Conservation (phyloP, 768 basidiomycete genomes). For the Phlegmacium glaucopus region DNA sequence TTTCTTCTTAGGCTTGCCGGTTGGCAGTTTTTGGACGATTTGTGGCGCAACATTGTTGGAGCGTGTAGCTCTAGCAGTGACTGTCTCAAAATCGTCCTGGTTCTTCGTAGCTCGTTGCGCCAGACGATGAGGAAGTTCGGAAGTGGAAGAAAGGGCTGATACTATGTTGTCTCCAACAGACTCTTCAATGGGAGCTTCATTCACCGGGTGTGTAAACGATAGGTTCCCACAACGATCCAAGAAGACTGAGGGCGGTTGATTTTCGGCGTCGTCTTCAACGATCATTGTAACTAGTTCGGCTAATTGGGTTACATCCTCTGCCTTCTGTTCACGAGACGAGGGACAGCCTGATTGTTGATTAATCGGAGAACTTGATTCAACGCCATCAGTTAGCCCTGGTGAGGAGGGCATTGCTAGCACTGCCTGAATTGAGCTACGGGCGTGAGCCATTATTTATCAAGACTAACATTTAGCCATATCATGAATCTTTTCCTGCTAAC, state of each 20-base stretch:
- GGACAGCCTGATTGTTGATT: too few species aligned
- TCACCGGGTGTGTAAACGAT: not conserved
- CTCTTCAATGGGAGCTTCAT: not conserved
- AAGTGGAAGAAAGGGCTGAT: not conserved
- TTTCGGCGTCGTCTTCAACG: not conserved
- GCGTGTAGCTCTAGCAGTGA: too few species aligned
- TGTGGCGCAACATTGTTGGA: too few species aligned
- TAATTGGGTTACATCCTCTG: not conserved
- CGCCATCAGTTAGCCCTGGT: too few species aligned
- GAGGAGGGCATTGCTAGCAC: too few species aligned
- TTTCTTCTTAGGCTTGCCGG: too few species aligned
- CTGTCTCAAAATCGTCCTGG: too few species aligned
- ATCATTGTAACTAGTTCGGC: not conserved
- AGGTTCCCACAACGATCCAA: not conserved
- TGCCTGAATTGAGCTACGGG: too few species aligned
- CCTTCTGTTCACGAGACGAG: too few species aligned
- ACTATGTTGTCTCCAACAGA: not conserved
- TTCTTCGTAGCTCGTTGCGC: not conserved
- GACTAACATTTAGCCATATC: constrained; percentile 14
- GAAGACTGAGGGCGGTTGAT: not conserved
- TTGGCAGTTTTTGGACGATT: too few species aligned
- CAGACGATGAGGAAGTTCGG: not conserved
- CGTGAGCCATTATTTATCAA: not conserved
- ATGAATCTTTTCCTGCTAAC: constrained; percentile 11
- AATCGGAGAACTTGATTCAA: too few species aligned